Percentiles rank a stretch among this genome's conserved stretches.
phyloP scores from a whole-genome alignment of 495 filamentous ascomycete genomes.

The Emericellopsis terricola region DNA sequence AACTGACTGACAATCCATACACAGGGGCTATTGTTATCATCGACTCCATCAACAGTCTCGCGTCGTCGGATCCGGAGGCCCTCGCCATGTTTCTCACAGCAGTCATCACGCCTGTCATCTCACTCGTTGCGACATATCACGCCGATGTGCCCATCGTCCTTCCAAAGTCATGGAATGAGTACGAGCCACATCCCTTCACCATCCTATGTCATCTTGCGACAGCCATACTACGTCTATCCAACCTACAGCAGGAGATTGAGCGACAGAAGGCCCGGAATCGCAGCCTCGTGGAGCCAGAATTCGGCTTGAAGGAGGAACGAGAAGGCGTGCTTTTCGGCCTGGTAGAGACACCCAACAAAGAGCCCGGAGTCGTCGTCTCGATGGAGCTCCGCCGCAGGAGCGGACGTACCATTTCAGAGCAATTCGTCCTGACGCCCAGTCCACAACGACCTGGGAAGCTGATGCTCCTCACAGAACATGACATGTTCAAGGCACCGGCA shows the following conservation, averaged over 20 bases:
- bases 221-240: conserved; percentile 25
- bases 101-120: conserved; percentile 89
- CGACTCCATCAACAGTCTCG: conserved; percentile 40
- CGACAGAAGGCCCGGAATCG: conserved; percentile 49
- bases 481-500: conserved; percentile 34
- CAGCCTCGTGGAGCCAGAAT: conserved; percentile 51
- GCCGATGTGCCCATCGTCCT: conserved; percentile 35
- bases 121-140: conserved; percentile 55
- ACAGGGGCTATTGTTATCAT: conserved; percentile 40
- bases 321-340: conserved; percentile 58
- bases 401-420: conserved; percentile 59
- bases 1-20: background rate
- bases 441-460: conserved; percentile 23
- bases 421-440: conserved; percentile 47
- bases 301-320: conserved; percentile 53
- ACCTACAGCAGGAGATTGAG: conserved; percentile 50
- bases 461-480: conserved; percentile 65
- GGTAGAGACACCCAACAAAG: conserved; percentile 13
- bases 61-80: conserved; percentile 19
- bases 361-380: conserved; percentile 51
- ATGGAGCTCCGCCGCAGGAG: conserved; percentile 72
- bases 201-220: conserved; percentile 30
- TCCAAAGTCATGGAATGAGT: conserved; percentile 20
- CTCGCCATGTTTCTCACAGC: conserved; percentile 73
- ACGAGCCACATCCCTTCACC: conserved; percentile 53